Conservation (phyloP, 2,329 filamentous ascomycete species). For the Rutstroemia sp. region DNA sequence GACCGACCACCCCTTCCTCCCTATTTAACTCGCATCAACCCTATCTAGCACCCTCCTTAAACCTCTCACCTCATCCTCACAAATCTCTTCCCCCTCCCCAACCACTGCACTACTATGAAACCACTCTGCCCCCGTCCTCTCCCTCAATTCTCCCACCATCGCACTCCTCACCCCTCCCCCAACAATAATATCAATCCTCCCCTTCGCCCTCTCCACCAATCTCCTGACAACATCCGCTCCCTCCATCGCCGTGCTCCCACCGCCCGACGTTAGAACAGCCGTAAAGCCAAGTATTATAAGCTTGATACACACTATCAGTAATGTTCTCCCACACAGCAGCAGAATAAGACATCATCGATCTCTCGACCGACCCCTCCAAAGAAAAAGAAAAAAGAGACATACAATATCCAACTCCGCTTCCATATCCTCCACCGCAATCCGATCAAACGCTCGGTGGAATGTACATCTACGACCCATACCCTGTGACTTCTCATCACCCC, state of each 20-base stretch:
- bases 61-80: constrained; percentile 17
- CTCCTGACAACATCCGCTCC: constrained; percentile 16
- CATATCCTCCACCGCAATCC: constrained; percentile 16
- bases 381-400: not conserved
- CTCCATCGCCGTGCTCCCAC: constrained; percentile 19
- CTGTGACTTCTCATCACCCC: constrained; percentile 29
- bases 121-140: constrained; percentile 20
- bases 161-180: constrained; percentile 42
- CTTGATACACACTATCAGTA: no score
- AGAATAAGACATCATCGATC: no score
- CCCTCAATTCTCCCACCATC: constrained; percentile 34
- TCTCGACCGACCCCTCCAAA: not conserved
- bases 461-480: constrained; percentile 34
- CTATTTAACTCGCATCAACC: not conserved
- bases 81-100: constrained; percentile 27
- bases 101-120: constrained; percentile 38
- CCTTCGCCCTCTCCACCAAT: constrained; percentile 29
- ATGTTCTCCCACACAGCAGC: no score
- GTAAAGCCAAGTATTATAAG: constrained; percentile 27
- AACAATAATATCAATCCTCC: constrained; percentile 37
- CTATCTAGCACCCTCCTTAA: constrained; percentile 3
- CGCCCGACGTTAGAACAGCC: constrained; percentile 42
- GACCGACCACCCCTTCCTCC: not conserved
- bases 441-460: constrained; percentile 48
- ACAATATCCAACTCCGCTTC: constrained; percentile 5